Base-by-base conservation (phyloP, 1,284 basidiomycete genomes). In the Ustilago crameri region DNA sequence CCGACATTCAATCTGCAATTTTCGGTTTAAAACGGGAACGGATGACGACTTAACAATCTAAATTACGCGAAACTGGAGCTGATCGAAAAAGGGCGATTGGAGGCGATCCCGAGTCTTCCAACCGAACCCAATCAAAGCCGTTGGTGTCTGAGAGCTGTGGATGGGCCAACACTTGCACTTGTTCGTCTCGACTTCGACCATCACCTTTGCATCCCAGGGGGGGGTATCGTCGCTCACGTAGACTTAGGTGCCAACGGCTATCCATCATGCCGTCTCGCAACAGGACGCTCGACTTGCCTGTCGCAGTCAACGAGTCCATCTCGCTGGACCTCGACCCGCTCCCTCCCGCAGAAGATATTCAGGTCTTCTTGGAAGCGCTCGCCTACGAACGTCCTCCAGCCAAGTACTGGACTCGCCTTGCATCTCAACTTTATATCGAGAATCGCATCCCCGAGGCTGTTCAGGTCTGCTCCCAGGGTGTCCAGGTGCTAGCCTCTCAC, bases 291-390 rank as follows among this genome's bases (percentile, higher is more conserved):
- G 72, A 76, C 47, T 64, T 79, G 18, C 75, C 75, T 30, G 69
- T 79, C 48, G 77, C 69, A 18, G 74, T 66, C 42, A 76, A 79
- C 51, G 72, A 75, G 66, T 73, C 69, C 52, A 68, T 79, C 51
- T 71, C 64, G 51, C 71, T 79, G 22, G 73, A 76, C 20, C 64
- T 79, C 45, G 77, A 79, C 49, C 77, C 77, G 18, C 69, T 79
- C 18, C 77, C 77, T 32, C 64, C 69, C 17, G 50, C 74, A 20
- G 77, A 79, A 35, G 77, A 79, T 51, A 54, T 76, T 35, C 71
- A 76, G 43, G 72, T 79, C 47, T 76, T 76, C 56, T 54, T 79
- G 49, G 76, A 78, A 37, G 69, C 75, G 27, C 73, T 79, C 55
- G 65, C 56, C 35, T 76, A 75, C 43, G 77, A 79, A 47, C 68